Evolutionary conservation across 495 filamentous ascomycete genomes (phyloP).

Genomic region (Penicillium crystallinum): DNA sequence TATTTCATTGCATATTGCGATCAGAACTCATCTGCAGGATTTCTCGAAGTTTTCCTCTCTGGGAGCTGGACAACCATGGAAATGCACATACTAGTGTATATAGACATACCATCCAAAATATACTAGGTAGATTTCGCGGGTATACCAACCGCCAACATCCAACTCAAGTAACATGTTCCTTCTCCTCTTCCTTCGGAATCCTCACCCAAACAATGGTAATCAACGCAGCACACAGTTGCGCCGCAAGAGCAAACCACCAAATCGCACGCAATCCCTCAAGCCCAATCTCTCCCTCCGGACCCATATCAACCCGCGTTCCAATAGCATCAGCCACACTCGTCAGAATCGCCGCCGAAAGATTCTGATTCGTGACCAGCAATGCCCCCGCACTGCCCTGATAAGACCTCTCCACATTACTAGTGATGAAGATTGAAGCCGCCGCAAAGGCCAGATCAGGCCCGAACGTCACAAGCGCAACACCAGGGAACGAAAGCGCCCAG

Average conservation of each 20-base stretch:
- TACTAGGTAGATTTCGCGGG: no score
- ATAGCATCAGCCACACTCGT: conserved; percentile 42
- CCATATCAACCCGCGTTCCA: conserved; percentile 32
- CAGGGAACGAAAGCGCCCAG: conserved; percentile 28
- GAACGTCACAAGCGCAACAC: conserved; percentile 23
- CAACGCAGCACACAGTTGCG: conserved; percentile 31
- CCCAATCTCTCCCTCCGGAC: conserved; percentile 31
- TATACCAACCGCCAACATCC: neutral
- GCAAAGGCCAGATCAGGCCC: conserved; percentile 31
- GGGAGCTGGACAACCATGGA: no score
- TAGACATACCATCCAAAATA: no score
- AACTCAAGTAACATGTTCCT: conserved; percentile 39
- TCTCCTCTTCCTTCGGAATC: conserved; percentile 46
- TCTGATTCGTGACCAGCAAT: conserved; percentile 25
- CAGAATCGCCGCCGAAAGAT: conserved; percentile 36
- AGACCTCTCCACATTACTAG: conserved; percentile 24
- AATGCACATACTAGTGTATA: no score
- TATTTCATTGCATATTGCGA: no score
- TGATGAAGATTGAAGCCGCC: conserved; percentile 30
- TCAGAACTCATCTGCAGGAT: no score
- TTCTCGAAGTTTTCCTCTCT: no score
- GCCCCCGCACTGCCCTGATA: conserved; percentile 27
- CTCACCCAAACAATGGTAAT: conserved; percentile 38
- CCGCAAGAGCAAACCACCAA: conserved; percentile 45
- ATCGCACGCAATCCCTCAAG: conserved; percentile 37